Base-by-base conservation (phyloP, 129 eudicot species). In the Scalesia atractyloides region DNA sequence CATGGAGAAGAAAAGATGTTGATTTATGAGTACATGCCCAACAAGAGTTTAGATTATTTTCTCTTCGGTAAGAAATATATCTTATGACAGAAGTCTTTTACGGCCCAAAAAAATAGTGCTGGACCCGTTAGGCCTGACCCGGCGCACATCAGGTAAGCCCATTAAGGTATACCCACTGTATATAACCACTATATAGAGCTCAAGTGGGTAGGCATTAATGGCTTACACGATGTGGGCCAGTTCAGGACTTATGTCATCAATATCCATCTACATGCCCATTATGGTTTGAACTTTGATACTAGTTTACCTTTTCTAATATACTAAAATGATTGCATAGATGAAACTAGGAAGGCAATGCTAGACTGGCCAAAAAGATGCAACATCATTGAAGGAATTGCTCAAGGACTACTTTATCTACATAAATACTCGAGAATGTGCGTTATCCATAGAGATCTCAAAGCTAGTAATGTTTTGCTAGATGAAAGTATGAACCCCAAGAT, bases 21-120 rank as follows among this genome's bases (percentile, higher is more conserved):
- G 34, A 47, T 79, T 54, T 72, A 78, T 65, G 83, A 82, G 15
- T 79, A 82, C 73, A 72, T 82, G 86, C 74, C 69, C 0, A 82
- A 82, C 72, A 82, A 78, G 62, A 83, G 84, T 60, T 66, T 83
- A 63, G 84, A 83, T 50, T 84, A 43, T 74, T 83, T 74, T 66
- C 82, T 77, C 62, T 80, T 80, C 15, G 56, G 56, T 50, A 50
- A 50, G 56, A 50, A 50, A 50, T 50, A 50, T 50, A 39, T 39
- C 0, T 39, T 1, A 39, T 39, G 44, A 37, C 8, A 0, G 0
- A 37, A 39, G 44, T 39, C 44, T 39, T 39, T 1, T 2, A 36
- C 3, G 7, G 6, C 7, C 44, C 44, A 1, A 0, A 5, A 6
- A 39, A 39, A 5, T 39, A 39, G 44, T 39, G 44, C 6, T 39